Evolutionary conservation across 2,329 filamentous ascomycete species (phyloP).

Genomic region (Colletotrichum caudatum): DNA sequence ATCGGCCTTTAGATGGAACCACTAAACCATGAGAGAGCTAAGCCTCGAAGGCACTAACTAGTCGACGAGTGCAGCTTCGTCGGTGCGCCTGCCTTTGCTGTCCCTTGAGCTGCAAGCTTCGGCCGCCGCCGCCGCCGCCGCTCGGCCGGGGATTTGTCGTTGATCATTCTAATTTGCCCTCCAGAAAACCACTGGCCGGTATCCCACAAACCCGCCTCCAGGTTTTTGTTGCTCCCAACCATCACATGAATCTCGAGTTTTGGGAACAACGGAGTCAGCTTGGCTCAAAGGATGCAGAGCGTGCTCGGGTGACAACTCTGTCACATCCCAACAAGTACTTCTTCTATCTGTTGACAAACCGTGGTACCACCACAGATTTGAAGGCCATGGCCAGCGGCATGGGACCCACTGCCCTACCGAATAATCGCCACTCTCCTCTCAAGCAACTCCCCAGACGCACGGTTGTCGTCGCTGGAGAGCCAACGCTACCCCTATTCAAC

Average conservation of each 20-base stretch:
- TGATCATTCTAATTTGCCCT: background rate
- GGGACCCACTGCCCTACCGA: slow-evolving; percentile 43
- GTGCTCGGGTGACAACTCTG: slow-evolving; percentile 47
- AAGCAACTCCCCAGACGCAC: slow-evolving; percentile 41
- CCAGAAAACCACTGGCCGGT: background rate
- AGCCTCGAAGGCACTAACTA: slow-evolving; percentile 41
- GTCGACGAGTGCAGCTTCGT: slow-evolving; percentile 38
- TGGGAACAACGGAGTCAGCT: slow-evolving; percentile 44
- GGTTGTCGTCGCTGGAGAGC: slow-evolving; percentile 46
- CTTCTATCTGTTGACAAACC: slow-evolving; percentile 46
- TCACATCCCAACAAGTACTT: slow-evolving; percentile 42
- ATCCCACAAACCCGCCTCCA: background rate
- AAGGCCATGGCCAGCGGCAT: slow-evolving; percentile 45
- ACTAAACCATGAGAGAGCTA: slow-evolving; percentile 17
- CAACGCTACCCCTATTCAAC: slow-evolving; percentile 49
- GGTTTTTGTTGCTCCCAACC: background rate
- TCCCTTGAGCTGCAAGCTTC: slow-evolving; percentile 37
- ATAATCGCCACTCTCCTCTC: slow-evolving; percentile 40
- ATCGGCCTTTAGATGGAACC: background rate
- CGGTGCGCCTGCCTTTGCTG: slow-evolving; percentile 42
- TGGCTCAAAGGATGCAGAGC: slow-evolving; percentile 38
- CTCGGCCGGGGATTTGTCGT: slow-evolving; percentile 1
- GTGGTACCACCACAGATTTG: slow-evolving; percentile 47
- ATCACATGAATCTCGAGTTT: slow-evolving; percentile 45
- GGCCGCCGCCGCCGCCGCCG: slow-evolving; percentile 22